Base-by-base conservation (phyloP, 768 basidiomycete species). In the Trichaptum fuscoviolaceum region DNA sequence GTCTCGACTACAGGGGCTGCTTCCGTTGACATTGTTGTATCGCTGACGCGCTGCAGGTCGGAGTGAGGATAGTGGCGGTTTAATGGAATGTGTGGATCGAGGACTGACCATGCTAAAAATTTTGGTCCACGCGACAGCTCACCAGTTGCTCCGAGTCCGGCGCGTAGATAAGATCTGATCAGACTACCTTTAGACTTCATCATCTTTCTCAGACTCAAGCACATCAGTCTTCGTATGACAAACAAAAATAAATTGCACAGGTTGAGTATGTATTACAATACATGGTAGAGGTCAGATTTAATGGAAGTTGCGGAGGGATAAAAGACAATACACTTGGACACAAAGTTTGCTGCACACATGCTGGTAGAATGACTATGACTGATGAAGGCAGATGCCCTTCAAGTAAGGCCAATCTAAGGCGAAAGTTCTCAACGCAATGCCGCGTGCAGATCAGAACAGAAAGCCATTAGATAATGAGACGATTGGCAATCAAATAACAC, bases 61-160 rank as follows among this genome's bases (percentile, higher is more conserved):
- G 42, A 20, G 42, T 52, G 42, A 15, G 42, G 42, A 15, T 52
- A 52, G 69, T 64, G 59, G 75, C 66, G 77, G 78, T 77, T n/a
- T n/a, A n/a, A n/a, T n/a, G n/a, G n/a, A n/a, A n/a, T n/a, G n/a
- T 35, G 57, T 20, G 62, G 63, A 35, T 34, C 24, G 42, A 36
- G 30, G 26, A 62, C 42, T 2, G 20, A 12, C 42, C 30, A 3
- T 30, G 42, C 12, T 52, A 52, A 52, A 52, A 52, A 52, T 52
- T 52, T 15, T 52, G 12, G 15, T 12, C 15, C 5, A 52, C 42
- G 15, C 10, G 20, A 30, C 30, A 30, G 30, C 10, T 52, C 42
- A 52, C n/a, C n/a, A n/a, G n/a, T n/a, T n/a, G n/a, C n/a, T n/a
- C n/a, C n/a, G n/a, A n/a, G n/a, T n/a, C n/a, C 42, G 42, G 6